Conservation (phyloP, 176 grass and related monocot species). For the Musa schizocarpa region DNA sequence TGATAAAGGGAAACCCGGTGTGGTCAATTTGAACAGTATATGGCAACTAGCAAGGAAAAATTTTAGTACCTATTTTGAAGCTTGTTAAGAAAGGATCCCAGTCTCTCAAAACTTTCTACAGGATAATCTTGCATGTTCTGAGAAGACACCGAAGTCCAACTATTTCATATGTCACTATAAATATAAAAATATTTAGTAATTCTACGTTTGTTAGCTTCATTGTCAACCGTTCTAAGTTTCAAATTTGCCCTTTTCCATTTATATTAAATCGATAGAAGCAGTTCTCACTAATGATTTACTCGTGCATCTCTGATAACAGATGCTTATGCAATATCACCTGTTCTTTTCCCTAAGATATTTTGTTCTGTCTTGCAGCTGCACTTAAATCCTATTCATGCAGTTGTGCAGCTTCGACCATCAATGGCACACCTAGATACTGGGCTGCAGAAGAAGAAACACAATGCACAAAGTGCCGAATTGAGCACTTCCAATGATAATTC, state of each 20-base stretch:
- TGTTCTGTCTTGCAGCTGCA: conserved; percentile 51
- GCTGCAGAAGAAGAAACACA: conserved; percentile 24
- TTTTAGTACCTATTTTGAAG: no score
- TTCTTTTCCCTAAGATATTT: conserved; percentile 18
- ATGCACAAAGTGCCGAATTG: conserved; percentile 28
- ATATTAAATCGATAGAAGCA: neutral
- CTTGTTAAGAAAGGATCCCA: no score
- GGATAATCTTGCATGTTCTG: no score
- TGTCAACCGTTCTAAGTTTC: neutral
- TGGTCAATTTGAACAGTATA: no score
- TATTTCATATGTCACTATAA: neutral
- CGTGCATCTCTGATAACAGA: neutral
- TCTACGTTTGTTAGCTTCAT: neutral
- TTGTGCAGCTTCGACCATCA: conserved; percentile 59
- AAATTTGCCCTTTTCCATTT: neutral
- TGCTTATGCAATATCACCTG: neutral
- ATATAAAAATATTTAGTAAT: neutral
- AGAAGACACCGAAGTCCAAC: neutral
- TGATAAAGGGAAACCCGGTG: no score
- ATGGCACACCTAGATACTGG: conserved; percentile 38
- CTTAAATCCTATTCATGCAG: conserved; percentile 75
- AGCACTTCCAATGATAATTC: neutral
- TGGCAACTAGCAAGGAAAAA: no score
- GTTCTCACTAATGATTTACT: neutral
- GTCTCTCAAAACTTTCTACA: no score